Evolutionary conservation across 139 green algal genomes (phyloP), one percentile per base, ranked within the genome.

Genomic region (Ulvella scutata): DNA sequence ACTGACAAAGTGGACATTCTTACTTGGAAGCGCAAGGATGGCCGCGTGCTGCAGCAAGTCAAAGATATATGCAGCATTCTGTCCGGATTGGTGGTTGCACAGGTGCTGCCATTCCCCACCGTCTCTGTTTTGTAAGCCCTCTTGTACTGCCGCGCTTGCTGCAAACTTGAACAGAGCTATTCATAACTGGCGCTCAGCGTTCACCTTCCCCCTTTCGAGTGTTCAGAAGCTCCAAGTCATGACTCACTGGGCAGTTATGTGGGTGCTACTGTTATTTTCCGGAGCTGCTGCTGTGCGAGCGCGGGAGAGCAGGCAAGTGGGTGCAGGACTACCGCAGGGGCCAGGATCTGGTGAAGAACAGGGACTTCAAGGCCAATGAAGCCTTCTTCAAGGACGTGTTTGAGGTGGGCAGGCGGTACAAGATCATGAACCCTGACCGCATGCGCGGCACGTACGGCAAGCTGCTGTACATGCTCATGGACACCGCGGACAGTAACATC

Each of bases 361-460:
- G 87, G 4, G 75, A 90, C 76, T 96, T 97, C 78, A 79, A 78
- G 0, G 84, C 89, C 59, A 90, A 93, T 51, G 76, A 77, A 0
- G 73, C 79, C 3, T 96, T 93, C 78, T 96, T 94, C 78, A 87
- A 92, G 82, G 60, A 87, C 20, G 80, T 87, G 38, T 97, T 96
- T 83, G 91, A 97, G 82, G 83, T 96, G 3, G 93, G 90, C 21
- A 80, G 93, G 29, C 80, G 93, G 26, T 91, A 94, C 84, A 97
- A 97, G 82, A 89, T 97, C 77, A 92, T 95, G 85, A 96, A 96
- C 79, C 92, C 91, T 0, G 92, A 98, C 62, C 94, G 93, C 80
- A 97, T 98, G 93, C 87, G 93, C 20, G 80, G 79, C 38, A 90
- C 93, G 61, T 97, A 96, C 82, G 91, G 93, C 74, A 94, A 94